Percentiles rank a stretch among this genome's conserved stretches.
These are phyloP conservation scores for Globisporangium parvum DNA, from an alignment of 352 stramenopile genomes.

Conservation along the genomic window DNA sequence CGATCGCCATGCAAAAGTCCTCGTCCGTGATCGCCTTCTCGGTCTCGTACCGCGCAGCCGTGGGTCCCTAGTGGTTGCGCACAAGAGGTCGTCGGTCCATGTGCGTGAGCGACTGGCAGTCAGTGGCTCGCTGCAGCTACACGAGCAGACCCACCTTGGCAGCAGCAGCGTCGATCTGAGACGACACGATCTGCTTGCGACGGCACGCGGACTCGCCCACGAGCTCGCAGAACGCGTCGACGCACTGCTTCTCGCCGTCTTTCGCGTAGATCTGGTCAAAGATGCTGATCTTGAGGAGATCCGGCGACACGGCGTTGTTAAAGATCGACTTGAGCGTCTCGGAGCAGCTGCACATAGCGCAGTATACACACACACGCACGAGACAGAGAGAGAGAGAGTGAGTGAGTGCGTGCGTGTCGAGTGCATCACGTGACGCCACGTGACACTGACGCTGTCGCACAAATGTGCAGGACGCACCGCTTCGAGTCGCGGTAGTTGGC, in stretches of 20 bases:
- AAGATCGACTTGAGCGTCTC: slow-evolving; percentile 81
- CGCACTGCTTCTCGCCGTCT: slow-evolving; percentile 59
- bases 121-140: no score
- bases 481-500: slow-evolving; percentile 81
- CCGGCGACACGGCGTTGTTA: slow-evolving; percentile 36
- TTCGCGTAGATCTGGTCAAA: slow-evolving; percentile 40
- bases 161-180: slow-evolving; percentile 59
- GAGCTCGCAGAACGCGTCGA: slow-evolving; percentile 61
- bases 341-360: slow-evolving; percentile 29
- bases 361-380: background rate
- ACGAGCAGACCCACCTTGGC: no score
- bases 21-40: slow-evolving; percentile 73
- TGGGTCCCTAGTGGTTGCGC: slow-evolving; percentile 45
- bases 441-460: background rate
- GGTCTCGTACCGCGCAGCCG: slow-evolving; percentile 62
- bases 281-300: slow-evolving; percentile 16
- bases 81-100: no score
- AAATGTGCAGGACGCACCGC: slow-evolving; percentile 19
- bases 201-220: slow-evolving; percentile 56
- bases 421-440: background rate
- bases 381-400: background rate
- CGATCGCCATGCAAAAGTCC: slow-evolving; percentile 76
- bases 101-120: no score
- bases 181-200: slow-evolving; percentile 56
- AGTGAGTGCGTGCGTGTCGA: background rate